Evolutionary conservation across 1,284 basidiomycete species (phyloP).

Genomic region (Tilletia caries): DNA sequence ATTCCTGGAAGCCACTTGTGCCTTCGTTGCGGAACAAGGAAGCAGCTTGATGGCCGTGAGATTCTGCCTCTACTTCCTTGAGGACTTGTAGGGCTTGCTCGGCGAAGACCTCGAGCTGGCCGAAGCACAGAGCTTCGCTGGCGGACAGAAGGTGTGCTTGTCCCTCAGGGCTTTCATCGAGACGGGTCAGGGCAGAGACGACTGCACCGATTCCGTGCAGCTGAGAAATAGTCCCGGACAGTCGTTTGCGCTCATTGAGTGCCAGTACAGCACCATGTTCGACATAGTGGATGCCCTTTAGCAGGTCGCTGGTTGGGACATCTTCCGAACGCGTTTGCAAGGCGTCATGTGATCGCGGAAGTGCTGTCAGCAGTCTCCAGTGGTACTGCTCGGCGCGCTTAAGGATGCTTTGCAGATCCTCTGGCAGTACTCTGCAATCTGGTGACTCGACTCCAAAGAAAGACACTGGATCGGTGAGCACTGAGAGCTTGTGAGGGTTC

Average conservation of each 20-base stretch:
- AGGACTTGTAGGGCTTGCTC: neutral
- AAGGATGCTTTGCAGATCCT: slow-evolving; percentile 47
- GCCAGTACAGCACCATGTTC: slow-evolving; percentile 63
- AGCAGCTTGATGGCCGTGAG: neutral
- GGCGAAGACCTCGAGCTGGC: neutral
- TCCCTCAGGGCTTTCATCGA: neutral
- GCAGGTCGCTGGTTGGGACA: slow-evolving; percentile 77
- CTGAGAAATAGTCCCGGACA: slow-evolving; percentile 9
- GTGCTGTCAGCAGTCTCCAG: slow-evolving; percentile 65
- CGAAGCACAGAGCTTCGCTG: neutral
- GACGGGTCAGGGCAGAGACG: neutral
- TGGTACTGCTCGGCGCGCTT: slow-evolving; percentile 66
- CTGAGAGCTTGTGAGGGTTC: neutral
- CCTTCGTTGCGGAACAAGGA: neutral
- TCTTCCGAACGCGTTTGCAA: slow-evolving; percentile 74
- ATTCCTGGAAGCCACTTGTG: neutral
- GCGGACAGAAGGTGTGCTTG: neutral
- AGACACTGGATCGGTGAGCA: neutral
- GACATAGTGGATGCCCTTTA: slow-evolving; percentile 71
- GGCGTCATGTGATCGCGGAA: slow-evolving; percentile 68
- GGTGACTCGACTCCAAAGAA: slow-evolving; percentile 19
- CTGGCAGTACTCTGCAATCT: neutral
- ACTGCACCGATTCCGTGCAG: neutral
- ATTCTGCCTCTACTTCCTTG: neutral
- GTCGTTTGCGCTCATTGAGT: slow-evolving; percentile 30